Evolutionary conservation across 129 eudicot genomes (phyloP).

Genomic region (Oenanthe sinensis): DNA sequence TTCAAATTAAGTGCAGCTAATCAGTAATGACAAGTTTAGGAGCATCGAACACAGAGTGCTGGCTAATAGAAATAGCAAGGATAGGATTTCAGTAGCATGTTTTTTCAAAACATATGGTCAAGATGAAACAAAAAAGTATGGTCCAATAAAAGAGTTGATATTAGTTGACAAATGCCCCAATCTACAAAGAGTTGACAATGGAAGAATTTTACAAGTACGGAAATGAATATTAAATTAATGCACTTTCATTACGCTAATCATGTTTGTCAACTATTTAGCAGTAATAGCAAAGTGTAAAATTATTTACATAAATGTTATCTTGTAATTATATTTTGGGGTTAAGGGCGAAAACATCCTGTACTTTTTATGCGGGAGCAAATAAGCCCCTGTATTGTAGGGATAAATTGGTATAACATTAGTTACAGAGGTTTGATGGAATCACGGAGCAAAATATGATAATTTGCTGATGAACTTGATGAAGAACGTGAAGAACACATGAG

Average conservation of each 20-base stretch:
- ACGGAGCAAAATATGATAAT: too few species aligned
- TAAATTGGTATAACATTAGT: too few species aligned
- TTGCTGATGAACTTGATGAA: too few species aligned
- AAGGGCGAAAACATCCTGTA: too few species aligned
- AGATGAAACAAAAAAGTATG: slow-evolving; percentile 4
- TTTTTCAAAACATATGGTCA: background rate
- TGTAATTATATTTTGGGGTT: too few species aligned
- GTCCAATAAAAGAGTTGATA: background rate
- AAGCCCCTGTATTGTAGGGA: too few species aligned
- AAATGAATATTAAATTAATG: background rate
- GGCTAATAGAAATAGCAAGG: background rate
- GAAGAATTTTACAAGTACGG: background rate
- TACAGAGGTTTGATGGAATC: too few species aligned
- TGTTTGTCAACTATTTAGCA: too few species aligned
- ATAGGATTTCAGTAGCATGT: background rate
- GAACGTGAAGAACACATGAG: too few species aligned
- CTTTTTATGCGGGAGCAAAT: too few species aligned
- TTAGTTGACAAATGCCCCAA: background rate
- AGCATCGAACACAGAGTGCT: background rate
- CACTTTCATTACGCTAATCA: background rate
- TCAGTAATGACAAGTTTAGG: background rate
- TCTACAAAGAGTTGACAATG: background rate
- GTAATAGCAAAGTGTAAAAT: too few species aligned
- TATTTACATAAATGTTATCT: too few species aligned
- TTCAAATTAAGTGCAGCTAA: background rate